Percentiles rank a stretch among this genome's conserved stretches.
These are phyloP conservation scores for Mycena floridula DNA, from an alignment of 768 basidiomycete species.

Conservation along the genomic window DNA sequence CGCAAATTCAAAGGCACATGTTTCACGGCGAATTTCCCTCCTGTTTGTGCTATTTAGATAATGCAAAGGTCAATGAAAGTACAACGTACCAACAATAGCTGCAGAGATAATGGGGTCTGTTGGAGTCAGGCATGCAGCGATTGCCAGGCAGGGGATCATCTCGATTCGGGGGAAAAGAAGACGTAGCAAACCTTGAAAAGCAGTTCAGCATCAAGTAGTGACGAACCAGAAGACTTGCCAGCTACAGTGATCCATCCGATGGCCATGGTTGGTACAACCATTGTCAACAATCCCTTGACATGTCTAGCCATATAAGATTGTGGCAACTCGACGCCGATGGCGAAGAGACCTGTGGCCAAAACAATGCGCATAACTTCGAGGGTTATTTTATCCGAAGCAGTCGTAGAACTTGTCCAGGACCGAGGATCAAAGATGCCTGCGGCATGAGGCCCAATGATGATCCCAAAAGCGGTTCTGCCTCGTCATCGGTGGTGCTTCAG, in stretches of 20 bases:
- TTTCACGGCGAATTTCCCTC: constrained; percentile 62
- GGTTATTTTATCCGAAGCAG: constrained; percentile 55
- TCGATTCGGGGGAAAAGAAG: constrained; percentile 65
- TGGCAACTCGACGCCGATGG: constrained; percentile 92
- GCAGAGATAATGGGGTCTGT: constrained; percentile 95
- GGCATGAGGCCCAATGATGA: constrained; percentile 65
- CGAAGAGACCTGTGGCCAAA: constrained; percentile 88
- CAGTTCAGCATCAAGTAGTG: neutral
- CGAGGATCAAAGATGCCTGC: constrained; percentile 72
- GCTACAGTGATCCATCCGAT: constrained; percentile 79
- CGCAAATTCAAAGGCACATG: constrained; percentile 75
- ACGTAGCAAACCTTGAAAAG: constrained; percentile 52
- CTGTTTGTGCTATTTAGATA: constrained; percentile 24
- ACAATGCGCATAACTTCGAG: constrained; percentile 85
- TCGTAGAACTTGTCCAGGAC: constrained; percentile 64
- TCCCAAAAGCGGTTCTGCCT: constrained; percentile 16
- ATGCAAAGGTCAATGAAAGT: neutral
- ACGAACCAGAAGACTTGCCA: constrained; percentile 28
- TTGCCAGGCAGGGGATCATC: constrained; percentile 73
- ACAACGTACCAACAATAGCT: constrained; percentile 57
- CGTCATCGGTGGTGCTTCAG: no score
- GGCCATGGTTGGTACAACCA: constrained; percentile 83
- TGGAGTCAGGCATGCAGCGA: constrained; percentile 87
- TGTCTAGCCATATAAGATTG: constrained; percentile 78
- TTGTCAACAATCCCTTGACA: constrained; percentile 57